phyloP scores from a whole-genome alignment of 192 early-diverging fungal genomes.

The Coemansia sp. region DNA sequence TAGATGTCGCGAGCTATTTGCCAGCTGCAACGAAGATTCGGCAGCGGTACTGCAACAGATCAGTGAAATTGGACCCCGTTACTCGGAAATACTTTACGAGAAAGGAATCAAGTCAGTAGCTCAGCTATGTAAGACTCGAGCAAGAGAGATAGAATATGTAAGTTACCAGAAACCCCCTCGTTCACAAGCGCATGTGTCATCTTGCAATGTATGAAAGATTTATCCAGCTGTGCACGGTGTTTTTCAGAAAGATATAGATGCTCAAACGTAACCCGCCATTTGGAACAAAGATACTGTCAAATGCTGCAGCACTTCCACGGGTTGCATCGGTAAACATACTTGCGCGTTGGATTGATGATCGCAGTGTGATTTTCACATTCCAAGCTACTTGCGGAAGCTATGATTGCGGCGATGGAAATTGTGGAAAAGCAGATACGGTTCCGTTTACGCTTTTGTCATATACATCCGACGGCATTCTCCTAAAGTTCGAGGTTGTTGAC shows the following conservation, averaged over 20 bases:
- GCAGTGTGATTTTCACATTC: slow-evolving; percentile 33
- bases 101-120: slow-evolving; percentile 51
- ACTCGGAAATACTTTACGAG: slow-evolving; percentile 50
- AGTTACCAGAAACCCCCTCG: background rate
- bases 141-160: slow-evolving; percentile 57
- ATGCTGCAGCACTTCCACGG: slow-evolving; percentile 12
- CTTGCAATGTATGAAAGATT: too few relatives aligned
- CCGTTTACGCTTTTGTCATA: slow-evolving; percentile 26
- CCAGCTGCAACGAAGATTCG: slow-evolving; percentile 52
- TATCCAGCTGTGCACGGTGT: background rate
- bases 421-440: background rate
- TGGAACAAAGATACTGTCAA: slow-evolving; percentile 56
- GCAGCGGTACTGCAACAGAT: slow-evolving; percentile 58
- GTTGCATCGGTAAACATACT: slow-evolving; percentile 5
- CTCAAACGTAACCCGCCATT: slow-evolving; percentile 60
- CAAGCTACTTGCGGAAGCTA: background rate
- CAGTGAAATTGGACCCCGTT: slow-evolving; percentile 58
- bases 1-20: slow-evolving; percentile 44
- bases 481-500: slow-evolving; percentile 32
- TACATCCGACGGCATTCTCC: slow-evolving; percentile 28
- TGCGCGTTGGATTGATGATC: slow-evolving; percentile 22
- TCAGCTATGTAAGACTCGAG: slow-evolving; percentile 29
- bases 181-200: too few relatives aligned
- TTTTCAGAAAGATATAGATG: slow-evolving; percentile 22
- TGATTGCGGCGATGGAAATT: background rate